These are phyloP conservation scores for Scutellaria barbata DNA, from an alignment of 257 asterid species.

Conservation along the genomic window DNA sequence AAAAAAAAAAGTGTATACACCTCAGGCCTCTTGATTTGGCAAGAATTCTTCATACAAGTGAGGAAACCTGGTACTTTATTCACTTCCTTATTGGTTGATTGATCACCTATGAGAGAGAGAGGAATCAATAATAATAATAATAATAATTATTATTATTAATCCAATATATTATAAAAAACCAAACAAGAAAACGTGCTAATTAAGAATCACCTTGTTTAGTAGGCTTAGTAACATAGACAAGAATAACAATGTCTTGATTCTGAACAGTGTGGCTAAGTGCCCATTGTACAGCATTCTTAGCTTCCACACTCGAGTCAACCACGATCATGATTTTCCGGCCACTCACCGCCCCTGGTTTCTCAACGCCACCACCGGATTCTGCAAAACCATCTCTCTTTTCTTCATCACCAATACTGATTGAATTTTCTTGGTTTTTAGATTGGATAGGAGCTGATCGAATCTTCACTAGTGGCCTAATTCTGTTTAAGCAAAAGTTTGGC, in stretches of 20 bases:
- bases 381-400: conserved; percentile 28
- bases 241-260: conserved; percentile 62
- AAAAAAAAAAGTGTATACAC: conserved; percentile 31
- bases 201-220: conserved; percentile 57
- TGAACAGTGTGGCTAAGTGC: conserved; percentile 77
- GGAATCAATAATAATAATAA: no score
- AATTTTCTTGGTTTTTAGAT: conserved; percentile 14
- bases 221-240: conserved; percentile 60
- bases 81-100: conserved; percentile 38
- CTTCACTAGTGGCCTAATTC: conserved; percentile 73
- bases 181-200: background rate
- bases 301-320: conserved; percentile 66
- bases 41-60: conserved; percentile 56
- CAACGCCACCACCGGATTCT: conserved; percentile 20
- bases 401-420: conserved; percentile 6
- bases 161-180: no score
- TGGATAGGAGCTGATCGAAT: conserved; percentile 57
- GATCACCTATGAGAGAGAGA: conserved; percentile 42
- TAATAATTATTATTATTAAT: no score
- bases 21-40: conserved; percentile 78
- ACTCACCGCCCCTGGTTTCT: conserved; percentile 31
- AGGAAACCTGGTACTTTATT: conserved; percentile 54
- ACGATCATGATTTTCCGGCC: conserved; percentile 82
- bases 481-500: conserved; percentile 72
- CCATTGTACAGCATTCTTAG: conserved; percentile 78